Percentiles rank a stretch among this genome's conserved stretches.
Conservation (phyloP, 2,329 filamentous ascomycete species). For the Didymella glomerata region DNA sequence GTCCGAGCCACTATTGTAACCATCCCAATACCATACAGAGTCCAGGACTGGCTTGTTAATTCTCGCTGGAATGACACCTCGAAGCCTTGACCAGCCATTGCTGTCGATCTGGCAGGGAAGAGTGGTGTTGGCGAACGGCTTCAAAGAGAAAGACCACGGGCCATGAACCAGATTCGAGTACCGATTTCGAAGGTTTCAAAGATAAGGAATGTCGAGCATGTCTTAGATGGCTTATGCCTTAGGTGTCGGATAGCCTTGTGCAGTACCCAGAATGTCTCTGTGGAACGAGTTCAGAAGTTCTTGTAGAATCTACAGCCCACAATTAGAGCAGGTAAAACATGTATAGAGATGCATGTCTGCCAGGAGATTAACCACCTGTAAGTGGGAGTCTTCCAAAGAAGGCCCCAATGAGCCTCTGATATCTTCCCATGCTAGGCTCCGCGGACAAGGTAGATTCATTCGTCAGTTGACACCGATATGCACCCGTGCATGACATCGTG, state of each 20-base stretch:
- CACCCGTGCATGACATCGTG: conserved; percentile 13
- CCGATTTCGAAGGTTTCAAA: conserved; percentile 8
- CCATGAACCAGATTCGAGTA: neutral
- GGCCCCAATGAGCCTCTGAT: neutral
- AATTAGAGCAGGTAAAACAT: neutral
- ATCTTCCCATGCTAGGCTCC: neutral
- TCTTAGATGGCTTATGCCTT: neutral
- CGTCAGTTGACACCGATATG: neutral
- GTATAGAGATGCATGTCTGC: neutral
- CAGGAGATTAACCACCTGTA: conserved; percentile 2
- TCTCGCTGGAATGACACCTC: conserved; percentile 30
- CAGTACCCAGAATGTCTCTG: neutral
- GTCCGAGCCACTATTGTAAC: conserved; percentile 38
- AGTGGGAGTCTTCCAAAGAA: neutral
- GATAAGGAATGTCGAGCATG: neutral
- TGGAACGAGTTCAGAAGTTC: neutral
- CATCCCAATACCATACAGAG: conserved; percentile 42
- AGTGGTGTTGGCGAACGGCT: conserved; percentile 1
- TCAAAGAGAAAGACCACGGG: neutral
- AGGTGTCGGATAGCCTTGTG: neutral
- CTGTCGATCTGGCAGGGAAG: conserved; percentile 3
- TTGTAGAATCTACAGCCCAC: neutral
- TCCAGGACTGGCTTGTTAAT: conserved; percentile 40
- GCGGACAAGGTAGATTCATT: neutral
- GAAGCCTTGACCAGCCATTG: conserved; percentile 26